Percentiles rank a stretch among this genome's conserved stretches.
phyloP scores from a whole-genome alignment of 768 basidiomycete species.

The Infundibulicybe gibba region DNA sequence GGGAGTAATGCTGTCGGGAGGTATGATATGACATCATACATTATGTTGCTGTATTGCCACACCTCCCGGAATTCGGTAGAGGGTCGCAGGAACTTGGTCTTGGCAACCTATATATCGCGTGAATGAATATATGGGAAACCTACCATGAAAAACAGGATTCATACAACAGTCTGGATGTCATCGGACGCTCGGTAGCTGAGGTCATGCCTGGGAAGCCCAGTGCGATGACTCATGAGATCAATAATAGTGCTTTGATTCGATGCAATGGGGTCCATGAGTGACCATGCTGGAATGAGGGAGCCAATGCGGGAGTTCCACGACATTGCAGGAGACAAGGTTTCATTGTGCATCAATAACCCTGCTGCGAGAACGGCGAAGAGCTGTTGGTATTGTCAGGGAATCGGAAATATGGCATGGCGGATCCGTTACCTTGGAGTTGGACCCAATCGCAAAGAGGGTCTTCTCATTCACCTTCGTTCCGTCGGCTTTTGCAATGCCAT shows the following conservation, averaged over 20 bases:
- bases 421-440: slow-evolving; percentile 23
- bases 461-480: slow-evolving; percentile 18
- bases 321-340: slow-evolving; percentile 16
- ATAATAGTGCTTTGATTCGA: slow-evolving; percentile 10
- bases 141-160: background rate
- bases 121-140: too few species aligned
- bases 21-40: slow-evolving; percentile 17
- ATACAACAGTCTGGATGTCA: slow-evolving; percentile 2
- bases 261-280: slow-evolving; percentile 16
- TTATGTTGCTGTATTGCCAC: slow-evolving; percentile 25
- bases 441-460: slow-evolving; percentile 23
- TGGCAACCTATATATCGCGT: slow-evolving; percentile 6
- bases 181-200: slow-evolving; percentile 5
- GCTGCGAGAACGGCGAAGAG: too few species aligned
- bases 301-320: slow-evolving; percentile 18
- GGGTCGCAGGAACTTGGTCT: background rate
- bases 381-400: too few species aligned
- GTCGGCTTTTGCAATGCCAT: slow-evolving; percentile 20
- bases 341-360: slow-evolving; percentile 2
- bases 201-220: slow-evolving; percentile 7
- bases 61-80: slow-evolving; percentile 24
- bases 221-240: slow-evolving; percentile 14
- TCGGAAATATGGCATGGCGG: background rate
- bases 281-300: slow-evolving; percentile 17
- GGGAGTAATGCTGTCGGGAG: slow-evolving; percentile 21